These are phyloP conservation scores for Venturia aucupariae DNA, from an alignment of 2,329 filamentous ascomycete genomes.

Conservation along the genomic window DNA sequence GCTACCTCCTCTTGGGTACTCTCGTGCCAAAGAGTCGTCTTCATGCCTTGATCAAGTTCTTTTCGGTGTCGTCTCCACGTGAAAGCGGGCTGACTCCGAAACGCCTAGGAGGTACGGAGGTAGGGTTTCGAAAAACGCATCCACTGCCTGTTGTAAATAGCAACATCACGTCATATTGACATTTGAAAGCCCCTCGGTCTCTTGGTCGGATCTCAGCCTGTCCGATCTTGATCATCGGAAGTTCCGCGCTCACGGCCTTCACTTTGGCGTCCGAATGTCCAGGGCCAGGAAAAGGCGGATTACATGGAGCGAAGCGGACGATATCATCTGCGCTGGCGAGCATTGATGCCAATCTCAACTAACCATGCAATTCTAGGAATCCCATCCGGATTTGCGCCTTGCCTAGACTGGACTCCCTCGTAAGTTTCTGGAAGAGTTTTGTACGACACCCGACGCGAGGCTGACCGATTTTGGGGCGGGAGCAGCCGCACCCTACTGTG, in stretches of 20 bases:
- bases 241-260: not conserved
- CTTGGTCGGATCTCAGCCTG: not conserved
- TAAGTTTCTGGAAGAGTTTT: not conserved
- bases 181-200: not conserved
- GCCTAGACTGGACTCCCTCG: not conserved
- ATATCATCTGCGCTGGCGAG: not conserved
- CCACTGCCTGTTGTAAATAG: not conserved
- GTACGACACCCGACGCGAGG: not conserved
- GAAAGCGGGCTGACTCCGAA: not conserved
- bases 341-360: not conserved
- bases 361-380: not conserved
- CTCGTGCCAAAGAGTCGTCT: too few species aligned
- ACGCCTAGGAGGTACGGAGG: not conserved
- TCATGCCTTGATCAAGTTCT: not conserved
- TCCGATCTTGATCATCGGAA: not conserved
- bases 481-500: not conserved
- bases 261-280: not conserved
- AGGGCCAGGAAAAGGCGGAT: not conserved
- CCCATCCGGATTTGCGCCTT: not conserved
- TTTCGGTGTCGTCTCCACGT: not conserved
- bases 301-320: not conserved
- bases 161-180: not conserved
- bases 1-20: too few species aligned
- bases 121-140: not conserved
- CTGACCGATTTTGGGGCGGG: not conserved